Conservation (phyloP, 495 filamentous ascomycete genomes). For the Aspergillus avenaceus region DNA sequence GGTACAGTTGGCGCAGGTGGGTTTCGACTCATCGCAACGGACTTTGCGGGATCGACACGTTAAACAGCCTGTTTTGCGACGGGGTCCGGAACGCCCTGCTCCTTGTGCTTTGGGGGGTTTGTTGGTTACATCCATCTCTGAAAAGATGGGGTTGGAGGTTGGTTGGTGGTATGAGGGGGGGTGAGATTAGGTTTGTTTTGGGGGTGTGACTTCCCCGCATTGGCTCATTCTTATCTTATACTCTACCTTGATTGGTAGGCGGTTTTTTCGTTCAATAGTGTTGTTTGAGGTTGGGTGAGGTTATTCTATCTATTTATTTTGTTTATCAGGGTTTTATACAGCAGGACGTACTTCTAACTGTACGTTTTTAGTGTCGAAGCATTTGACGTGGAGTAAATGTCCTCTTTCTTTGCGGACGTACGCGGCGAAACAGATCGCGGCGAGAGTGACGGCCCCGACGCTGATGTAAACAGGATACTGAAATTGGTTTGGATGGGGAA, state of each 20-base stretch:
- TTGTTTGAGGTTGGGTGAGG: too few species aligned
- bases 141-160: background rate
- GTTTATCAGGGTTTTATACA: too few species aligned
- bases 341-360: too few species aligned
- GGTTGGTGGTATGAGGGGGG: background rate
- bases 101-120: constrained; percentile 31
- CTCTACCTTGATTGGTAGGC: background rate
- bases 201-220: constrained; percentile 3
- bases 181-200: background rate
- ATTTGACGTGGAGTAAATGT: constrained; percentile 63
- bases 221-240: background rate
- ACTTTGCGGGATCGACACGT: constrained; percentile 46
- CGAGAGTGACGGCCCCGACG: constrained; percentile 42
- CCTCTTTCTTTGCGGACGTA: constrained; percentile 57
- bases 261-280: background rate
- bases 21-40: constrained; percentile 40
- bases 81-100: constrained; percentile 36
- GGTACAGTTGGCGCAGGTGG: constrained; percentile 35
- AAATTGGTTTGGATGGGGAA: constrained; percentile 54
- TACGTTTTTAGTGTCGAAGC: too few species aligned
- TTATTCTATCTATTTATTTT: too few species aligned
- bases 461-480: constrained; percentile 57
- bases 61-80: constrained; percentile 41
- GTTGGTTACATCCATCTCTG: too few species aligned
- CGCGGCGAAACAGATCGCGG: constrained; percentile 48